These are phyloP conservation scores for Dendrothele bispora DNA, from an alignment of 768 basidiomycete species.

Conservation along the genomic window DNA sequence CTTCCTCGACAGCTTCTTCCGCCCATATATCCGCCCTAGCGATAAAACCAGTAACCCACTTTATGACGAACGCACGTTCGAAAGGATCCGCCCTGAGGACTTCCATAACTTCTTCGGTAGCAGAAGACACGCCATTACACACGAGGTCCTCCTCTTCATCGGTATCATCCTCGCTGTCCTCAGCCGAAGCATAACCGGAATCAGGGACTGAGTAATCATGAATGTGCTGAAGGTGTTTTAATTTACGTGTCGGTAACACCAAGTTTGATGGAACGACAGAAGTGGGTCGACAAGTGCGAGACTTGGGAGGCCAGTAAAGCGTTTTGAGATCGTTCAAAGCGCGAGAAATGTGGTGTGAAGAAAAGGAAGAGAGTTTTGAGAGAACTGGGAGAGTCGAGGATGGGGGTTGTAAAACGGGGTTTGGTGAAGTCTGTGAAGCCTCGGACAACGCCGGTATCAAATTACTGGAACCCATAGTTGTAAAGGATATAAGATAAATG, in stretches of 20 bases:
- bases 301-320: slow-evolving; percentile 56
- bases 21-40: slow-evolving; percentile 58
- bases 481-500: slow-evolving; percentile 14
- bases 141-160: slow-evolving; percentile 17
- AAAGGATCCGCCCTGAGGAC: slow-evolving; percentile 60
- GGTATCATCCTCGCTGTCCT: slow-evolving; percentile 51
- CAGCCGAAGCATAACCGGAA: slow-evolving; percentile 79
- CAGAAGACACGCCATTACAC: slow-evolving; percentile 14
- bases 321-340: slow-evolving; percentile 43
- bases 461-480: slow-evolving; percentile 9
- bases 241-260: slow-evolving; percentile 23
- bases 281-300: too few relatives aligned
- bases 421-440: too few relatives aligned
- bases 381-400: slow-evolving; percentile 60
- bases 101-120: slow-evolving; percentile 34
- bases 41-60: slow-evolving; percentile 74
- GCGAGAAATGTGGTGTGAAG: slow-evolving; percentile 35
- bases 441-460: too few relatives aligned
- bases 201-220: slow-evolving; percentile 55
- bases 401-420: too few relatives aligned
- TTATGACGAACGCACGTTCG: slow-evolving; percentile 67
- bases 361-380: slow-evolving; percentile 33
- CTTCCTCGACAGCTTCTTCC: slow-evolving; percentile 12
- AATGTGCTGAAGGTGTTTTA: slow-evolving; percentile 19
- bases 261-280: slow-evolving; percentile 26